Base-by-base conservation (phyloP, 2,329 filamentous ascomycete genomes). In the Verticillium klebahnii region DNA sequence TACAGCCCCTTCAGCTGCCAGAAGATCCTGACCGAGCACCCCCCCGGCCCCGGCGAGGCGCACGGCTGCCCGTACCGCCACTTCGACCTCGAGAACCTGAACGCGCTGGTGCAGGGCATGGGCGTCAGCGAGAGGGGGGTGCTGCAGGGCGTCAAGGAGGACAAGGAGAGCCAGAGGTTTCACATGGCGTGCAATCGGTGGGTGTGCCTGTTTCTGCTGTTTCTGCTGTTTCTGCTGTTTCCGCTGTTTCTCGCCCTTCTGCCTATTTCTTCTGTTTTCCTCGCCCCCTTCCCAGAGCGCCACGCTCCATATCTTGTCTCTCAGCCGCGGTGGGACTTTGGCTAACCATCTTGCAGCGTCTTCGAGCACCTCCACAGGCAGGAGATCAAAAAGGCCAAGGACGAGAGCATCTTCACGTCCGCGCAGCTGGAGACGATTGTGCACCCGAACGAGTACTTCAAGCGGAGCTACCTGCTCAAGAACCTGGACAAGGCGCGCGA, bases 31-130 rank as follows among this genome's bases (percentile, higher is more conserved):
- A 95, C 89, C 0, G 95, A 99, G 71, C 89, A 93, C 63, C 87
- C 92, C 0, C 93, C 94, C 0, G 91, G 93, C 0, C 86, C 91
- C 0, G 93, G 93, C 2, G 93, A 99, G 76, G 85, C 89, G 0
- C 94, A 99, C 73, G 95, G 95, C n/a, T 99, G 95, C 72, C 95
- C 95, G 0, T 99, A 98, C 74, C 84, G 95, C 34, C 94, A 97
- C 72, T 98, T 97, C 73, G 90, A 87, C 63, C 77, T 90, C 58
- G 95, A 99, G 65, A 99, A 98, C 69, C 82, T 99, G 45, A 85
- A 89, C 31, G 75, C 85, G 0, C 77, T 98, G 66, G 81, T 97
- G 54, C 89, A 96, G 71, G 80, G 84, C 17, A 90, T 91, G 56
- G 95, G 94, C 0, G 87, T 99, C 0, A 85, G 81, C 36, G 94